Percentiles rank a stretch among this genome's conserved stretches.
Evolutionary conservation across 805 yeast species (phyloP).

Genomic region (Metschnikowia gelsemii): DNA sequence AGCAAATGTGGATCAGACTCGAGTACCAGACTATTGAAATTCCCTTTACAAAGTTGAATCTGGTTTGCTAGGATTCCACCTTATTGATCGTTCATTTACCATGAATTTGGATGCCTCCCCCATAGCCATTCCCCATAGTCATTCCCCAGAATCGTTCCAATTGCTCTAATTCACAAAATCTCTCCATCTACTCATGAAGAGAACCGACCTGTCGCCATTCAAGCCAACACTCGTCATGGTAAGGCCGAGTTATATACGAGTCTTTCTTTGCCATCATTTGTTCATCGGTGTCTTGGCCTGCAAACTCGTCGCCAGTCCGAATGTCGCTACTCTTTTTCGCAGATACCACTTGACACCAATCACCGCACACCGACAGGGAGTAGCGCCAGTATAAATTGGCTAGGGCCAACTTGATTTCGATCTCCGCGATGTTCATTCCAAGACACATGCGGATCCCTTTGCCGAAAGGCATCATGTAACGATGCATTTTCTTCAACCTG

Average conservation of each 20-base stretch:
- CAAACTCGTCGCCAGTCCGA: slow-evolving; percentile 16
- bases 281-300: slow-evolving; percentile 33
- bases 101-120: too few relatives aligned
- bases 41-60: too few relatives aligned
- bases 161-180: too few relatives aligned
- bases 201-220: slow-evolving; percentile 27
- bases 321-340: slow-evolving; percentile 15
- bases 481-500: slow-evolving; percentile 47
- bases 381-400: slow-evolving; percentile 54
- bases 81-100: too few relatives aligned
- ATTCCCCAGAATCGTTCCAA: too few relatives aligned
- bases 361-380: slow-evolving; percentile 28
- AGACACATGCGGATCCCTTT: slow-evolving; percentile 72
- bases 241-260: slow-evolving; percentile 51
- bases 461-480: slow-evolving; percentile 66
- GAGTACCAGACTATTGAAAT: too few relatives aligned
- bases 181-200: background rate
- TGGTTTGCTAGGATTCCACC: too few relatives aligned
- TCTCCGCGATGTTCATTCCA: slow-evolving; percentile 65
- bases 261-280: slow-evolving; percentile 50
- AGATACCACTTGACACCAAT: slow-evolving; percentile 41
- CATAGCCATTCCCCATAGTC: background rate
- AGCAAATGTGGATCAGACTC: too few relatives aligned
- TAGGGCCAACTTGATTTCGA: slow-evolving; percentile 60
- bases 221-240: slow-evolving; percentile 53